A percentile compares a stretch with the other conserved stretches of the same genome.
Evolutionary conservation across 2,329 filamentous ascomycete species (phyloP).

Genomic region (Volutella citrinella): DNA sequence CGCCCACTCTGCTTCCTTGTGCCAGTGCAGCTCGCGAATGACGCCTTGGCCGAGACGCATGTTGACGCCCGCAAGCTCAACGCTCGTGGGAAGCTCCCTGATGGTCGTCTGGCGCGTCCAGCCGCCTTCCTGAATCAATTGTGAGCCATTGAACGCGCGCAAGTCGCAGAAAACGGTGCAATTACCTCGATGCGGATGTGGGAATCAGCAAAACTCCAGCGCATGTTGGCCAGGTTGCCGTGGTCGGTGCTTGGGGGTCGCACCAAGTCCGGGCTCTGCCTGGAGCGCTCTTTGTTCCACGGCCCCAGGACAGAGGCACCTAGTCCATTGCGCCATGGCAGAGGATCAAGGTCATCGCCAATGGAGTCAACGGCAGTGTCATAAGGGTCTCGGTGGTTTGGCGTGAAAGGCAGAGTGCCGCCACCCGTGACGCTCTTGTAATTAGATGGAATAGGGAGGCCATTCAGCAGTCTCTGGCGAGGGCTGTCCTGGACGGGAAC

Average conservation of each 20-base stretch:
- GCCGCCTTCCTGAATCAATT: conserved; percentile 64
- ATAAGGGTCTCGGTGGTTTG: conserved; percentile 57
- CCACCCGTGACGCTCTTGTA: conserved; percentile 33
- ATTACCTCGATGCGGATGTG: conserved; percentile 61
- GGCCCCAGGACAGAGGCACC: conserved; percentile 68
- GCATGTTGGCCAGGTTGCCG: conserved; percentile 67
- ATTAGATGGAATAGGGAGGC: conserved; percentile 43
- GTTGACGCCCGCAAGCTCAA: conserved; percentile 73
- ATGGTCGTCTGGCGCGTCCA: conserved; percentile 75
- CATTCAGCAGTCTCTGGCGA: conserved; percentile 51
- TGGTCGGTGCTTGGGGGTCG: conserved; percentile 72
- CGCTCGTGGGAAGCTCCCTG: conserved; percentile 60
- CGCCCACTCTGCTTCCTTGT: conserved; percentile 77
- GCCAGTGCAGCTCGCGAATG: conserved; percentile 77
- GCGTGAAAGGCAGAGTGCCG: conserved; percentile 53
- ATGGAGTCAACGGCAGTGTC: conserved; percentile 62
- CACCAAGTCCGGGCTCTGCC: conserved; percentile 69
- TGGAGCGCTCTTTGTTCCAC: conserved; percentile 64
- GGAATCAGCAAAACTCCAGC: conserved; percentile 68
- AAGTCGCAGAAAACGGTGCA: background rate
- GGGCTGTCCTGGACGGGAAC: conserved; percentile 45
- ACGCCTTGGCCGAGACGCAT: conserved; percentile 73
- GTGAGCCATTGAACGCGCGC: too few species aligned
- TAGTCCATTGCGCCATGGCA: conserved; percentile 61
- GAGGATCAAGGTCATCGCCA: conserved; percentile 58